Evolutionary conservation across 2,329 filamentous ascomycete species (phyloP).

Genomic region (Hawksworthiomyces lignivorus): DNA sequence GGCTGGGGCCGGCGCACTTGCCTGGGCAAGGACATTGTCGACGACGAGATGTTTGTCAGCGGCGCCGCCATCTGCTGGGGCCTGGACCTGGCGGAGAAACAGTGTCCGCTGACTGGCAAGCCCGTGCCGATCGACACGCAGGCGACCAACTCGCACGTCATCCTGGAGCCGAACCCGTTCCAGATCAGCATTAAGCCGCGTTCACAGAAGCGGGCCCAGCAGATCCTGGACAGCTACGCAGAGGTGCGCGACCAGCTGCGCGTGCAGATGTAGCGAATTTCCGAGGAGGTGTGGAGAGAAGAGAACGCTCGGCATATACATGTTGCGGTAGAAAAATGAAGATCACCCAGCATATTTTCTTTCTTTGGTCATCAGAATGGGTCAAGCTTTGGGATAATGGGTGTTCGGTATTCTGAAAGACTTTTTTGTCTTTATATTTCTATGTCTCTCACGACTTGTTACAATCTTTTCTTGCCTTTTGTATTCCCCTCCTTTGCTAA

Average conservation of each 20-base stretch:
- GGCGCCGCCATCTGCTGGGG: conserved; percentile 42
- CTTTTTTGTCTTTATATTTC: no score
- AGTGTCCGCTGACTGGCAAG: conserved; percentile 34
- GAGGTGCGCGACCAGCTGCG: conserved; percentile 24
- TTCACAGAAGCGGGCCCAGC: conserved; percentile 28
- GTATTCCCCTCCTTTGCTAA: no score
- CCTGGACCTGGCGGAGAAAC: conserved; percentile 34
- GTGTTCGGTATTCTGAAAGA: no score
- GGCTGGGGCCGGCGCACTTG: conserved; percentile 57
- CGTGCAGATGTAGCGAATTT: conserved; percentile 14
- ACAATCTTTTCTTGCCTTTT: no score
- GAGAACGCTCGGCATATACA: no score
- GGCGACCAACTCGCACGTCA: conserved; percentile 44
- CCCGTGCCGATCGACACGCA: conserved; percentile 38
- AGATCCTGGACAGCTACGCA: conserved; percentile 30
- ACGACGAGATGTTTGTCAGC: conserved; percentile 48
- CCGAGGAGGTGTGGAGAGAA: no score
- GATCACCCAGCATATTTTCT: no score
- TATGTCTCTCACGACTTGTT: no score
- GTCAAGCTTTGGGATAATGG: no score
- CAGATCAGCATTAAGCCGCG: conserved; percentile 36
- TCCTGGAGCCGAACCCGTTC: conserved; percentile 42
- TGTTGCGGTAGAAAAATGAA: no score
- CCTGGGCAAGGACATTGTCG: conserved; percentile 54
- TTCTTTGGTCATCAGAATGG: no score